Evolutionary conservation across 306 rosid genomes (phyloP).

Genomic region (Glycine soja): DNA sequence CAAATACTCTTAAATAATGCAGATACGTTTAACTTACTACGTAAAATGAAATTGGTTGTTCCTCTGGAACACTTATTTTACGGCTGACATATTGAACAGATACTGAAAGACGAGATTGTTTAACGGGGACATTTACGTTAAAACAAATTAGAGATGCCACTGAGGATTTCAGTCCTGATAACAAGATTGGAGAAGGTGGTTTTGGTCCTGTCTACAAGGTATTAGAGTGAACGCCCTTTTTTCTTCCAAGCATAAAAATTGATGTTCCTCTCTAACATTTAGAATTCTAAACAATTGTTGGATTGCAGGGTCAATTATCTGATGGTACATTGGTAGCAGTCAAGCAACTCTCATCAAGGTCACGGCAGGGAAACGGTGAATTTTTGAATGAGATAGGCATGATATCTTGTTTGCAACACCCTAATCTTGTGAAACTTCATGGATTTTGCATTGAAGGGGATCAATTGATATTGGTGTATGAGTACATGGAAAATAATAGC

Average conservation of each 20-base stretch:
- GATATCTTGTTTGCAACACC: conserved; percentile 70
- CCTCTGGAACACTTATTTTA: background rate
- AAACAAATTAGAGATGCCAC: conserved; percentile 67
- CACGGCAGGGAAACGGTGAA: conserved; percentile 63
- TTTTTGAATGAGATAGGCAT: conserved; percentile 65
- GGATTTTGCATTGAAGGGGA: conserved; percentile 68
- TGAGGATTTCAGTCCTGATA: conserved; percentile 58
- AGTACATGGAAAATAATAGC: conserved; percentile 70
- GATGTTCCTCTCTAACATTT: conserved; percentile 1
- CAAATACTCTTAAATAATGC: conserved; percentile 12
- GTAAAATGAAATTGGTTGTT: background rate
- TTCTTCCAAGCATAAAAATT: background rate
- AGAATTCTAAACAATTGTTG: conserved; percentile 28
- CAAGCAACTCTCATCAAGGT: conserved; percentile 64
- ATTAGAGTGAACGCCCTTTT: conserved; percentile 10
- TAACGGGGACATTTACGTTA: conserved; percentile 50
- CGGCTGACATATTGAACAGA: conserved; percentile 43
- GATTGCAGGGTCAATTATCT: conserved; percentile 54
- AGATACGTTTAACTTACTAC: conserved; percentile 2
- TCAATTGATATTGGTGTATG: conserved; percentile 65
- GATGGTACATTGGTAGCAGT: conserved; percentile 67
- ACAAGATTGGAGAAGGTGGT: conserved; percentile 83
- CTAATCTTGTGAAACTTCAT: conserved; percentile 68
- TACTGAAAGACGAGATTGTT: conserved; percentile 47
- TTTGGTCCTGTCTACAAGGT: conserved; percentile 84